Evolutionary conservation across 2,329 filamentous ascomycete species (phyloP), one percentile per base, ranked within the genome.

Genomic region (Ophiocordyceps unilateralis): DNA sequence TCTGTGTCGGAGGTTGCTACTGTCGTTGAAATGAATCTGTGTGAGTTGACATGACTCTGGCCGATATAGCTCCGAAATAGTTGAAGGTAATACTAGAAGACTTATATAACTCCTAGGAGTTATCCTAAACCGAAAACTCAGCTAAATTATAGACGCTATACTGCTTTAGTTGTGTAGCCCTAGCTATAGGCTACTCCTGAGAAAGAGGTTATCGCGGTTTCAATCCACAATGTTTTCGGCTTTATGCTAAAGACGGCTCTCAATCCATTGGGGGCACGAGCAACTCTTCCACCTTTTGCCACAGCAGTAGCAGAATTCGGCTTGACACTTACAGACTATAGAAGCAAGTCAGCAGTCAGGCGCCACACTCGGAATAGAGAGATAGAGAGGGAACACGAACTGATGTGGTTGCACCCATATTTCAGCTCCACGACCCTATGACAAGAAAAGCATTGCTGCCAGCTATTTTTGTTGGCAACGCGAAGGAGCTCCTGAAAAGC

Each of bases 331-430:
- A 20, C 12, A n/a, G 10, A 17, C 34, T 19, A 20, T 53, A 23
- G n/a, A 19, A 12, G 17, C 8, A 9, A 23, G 41, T 30, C 20
- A 19, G 9, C 21, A 4, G 28, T 44, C 2, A 43, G 23, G 14
- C 9, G 36, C 14, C 15, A 17, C 11, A n/a, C n/a, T n/a, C n/a
- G n/a, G n/a, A n/a, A n/a, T n/a, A 36, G 14, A 41, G 28, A 12
- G 10, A 24, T 24, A 10, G n/a, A 10, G 32, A 19, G 22, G 26
- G 19, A 14, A 41, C 6, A 66, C 68, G 51, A 48, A 77, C 73
- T 71, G 4, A 78, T 77, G 42, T 78, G 74, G 41, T 70, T 60
- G 46, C 74, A 78, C 1, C 74, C 74, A 0, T 30, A n/a, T 0
- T 51, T 24, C 0, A 74, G 54, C 53, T 76, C 70, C 0, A 78